Base-by-base conservation (phyloP, 2,329 filamentous ascomycete species). In the Xylaria sp. region DNA sequence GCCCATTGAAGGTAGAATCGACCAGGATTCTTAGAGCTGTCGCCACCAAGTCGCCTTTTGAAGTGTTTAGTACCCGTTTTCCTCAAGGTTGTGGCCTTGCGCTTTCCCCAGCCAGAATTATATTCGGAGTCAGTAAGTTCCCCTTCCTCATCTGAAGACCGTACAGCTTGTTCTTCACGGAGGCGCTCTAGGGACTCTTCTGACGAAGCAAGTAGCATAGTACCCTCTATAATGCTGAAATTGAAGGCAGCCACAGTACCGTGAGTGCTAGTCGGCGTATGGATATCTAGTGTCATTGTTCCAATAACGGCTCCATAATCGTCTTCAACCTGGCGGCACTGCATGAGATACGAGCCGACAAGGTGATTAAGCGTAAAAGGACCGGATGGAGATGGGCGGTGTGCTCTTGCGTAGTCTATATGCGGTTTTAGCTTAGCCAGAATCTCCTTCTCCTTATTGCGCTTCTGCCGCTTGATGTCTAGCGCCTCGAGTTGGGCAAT, bases 1-100 rank as follows among this genome's bases (percentile, higher is more conserved):
- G 67, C 67, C 67, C 63, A 69, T 35, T 66, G 63, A 21, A 69
- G 47, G 40, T 66, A 69, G 23, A 69, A 63, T 12, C 67, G 63
- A 23, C 48, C 13, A 21, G 63, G 54, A 1, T 25, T 55, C 8
- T 21, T 23, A 21, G 59, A 5, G 10, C 10, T 2, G 21, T 44
- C 51, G 13, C 47, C n/a, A 8, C 67, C 59, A n/a, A 66, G 63
- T 35, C 67, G 54, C 48, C 54, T 63, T 48, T 63, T 66, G 21
- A 60, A 60, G 42, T 12, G n/a, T n/a, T 35, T 69, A 12, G 18
- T 5, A n/a, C 29, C 16, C 4, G 25, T 5, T 27, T 25, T 18
- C 9, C 13, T 40, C 40, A 53, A 44, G 13, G 23, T 10, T 44
- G 18, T 48, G n/a, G 42, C 27, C 23, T 57, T 69, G 50, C 63